Base-by-base conservation (phyloP, 768 basidiomycete genomes). In the Hygrocybe punicea region DNA sequence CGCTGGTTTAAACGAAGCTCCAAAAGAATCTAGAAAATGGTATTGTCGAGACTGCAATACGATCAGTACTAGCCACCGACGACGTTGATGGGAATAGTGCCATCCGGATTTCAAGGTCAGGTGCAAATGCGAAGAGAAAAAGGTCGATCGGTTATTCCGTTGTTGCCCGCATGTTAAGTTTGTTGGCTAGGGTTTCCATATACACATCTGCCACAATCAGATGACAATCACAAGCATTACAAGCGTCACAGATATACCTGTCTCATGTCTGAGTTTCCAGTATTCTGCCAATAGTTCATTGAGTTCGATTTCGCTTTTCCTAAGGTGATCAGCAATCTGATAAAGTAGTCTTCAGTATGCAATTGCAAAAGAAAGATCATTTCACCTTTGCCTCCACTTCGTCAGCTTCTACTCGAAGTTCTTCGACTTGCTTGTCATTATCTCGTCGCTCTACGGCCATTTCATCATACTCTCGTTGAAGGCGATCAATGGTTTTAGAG, bases 141-240 rank as follows among this genome's bases (percentile, higher is more conserved):
- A n/a, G n/a, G n/a, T n/a, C 33, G 4, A 17, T 17, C 17, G 21
- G 17, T 48, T 16, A 42, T 21, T 4, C 29, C 14, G 44, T 39
- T 52, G 17, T 53, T 46, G 77, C 77, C 51, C 67, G 74, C 79
- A 89, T 78, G 52, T 87, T 89, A 44, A 93, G 76, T 63, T 89
- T 89, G 70, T 89, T 89, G 3, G 89, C 87, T 24, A 92, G 74
- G 0, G 86, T 91, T 69, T 91, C 90, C 90, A 92, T 91, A 64
- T 90, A 93, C 2, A 91, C 81, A 68, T 91, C 91, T 91, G 60
- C 19, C 47, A 34, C 17, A 25, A 35, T 24, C 8, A 29, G 46
- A 55, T 42, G 54, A 55, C 35, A 6, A 47, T 29, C 21, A 19
- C 4, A 34, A 5, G 17, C 33, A 40, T 6, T 25, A 53, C 45